Evolutionary conservation across 257 asterid species (phyloP).

Genomic region (Solanum rostratum): DNA sequence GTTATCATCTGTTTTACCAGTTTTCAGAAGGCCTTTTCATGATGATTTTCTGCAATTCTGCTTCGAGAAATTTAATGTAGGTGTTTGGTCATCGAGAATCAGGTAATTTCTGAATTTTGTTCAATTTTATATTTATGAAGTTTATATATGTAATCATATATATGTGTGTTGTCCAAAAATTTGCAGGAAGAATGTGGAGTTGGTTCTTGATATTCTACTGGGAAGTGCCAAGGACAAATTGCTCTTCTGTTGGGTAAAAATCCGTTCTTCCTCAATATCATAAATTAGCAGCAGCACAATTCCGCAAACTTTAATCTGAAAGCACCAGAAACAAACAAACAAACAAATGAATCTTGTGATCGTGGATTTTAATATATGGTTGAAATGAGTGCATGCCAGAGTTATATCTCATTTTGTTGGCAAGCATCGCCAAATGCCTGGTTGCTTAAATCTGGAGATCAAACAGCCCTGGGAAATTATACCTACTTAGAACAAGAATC

Average conservation of each 20-base stretch:
- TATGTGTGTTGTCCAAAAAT: conserved; percentile 6
- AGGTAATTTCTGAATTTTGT: conserved; percentile 38
- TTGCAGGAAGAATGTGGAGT: conserved; percentile 67
- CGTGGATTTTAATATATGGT: background rate
- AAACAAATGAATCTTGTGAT: background rate
- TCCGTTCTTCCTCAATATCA: background rate
- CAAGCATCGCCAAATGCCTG: background rate
- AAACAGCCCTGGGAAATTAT: background rate
- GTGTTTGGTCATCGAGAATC: conserved; percentile 77
- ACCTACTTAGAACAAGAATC: background rate
- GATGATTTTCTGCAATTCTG: conserved; percentile 76
- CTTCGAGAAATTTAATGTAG: conserved; percentile 64
- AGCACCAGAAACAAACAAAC: background rate
- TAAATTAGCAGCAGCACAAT: background rate
- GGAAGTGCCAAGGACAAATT: conserved; percentile 45
- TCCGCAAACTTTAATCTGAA: background rate
- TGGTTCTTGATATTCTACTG: conserved; percentile 52
- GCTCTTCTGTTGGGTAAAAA: conserved; percentile 69
- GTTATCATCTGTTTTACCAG: conserved; percentile 25
- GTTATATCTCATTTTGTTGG: background rate
- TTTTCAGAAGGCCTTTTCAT: conserved; percentile 76
- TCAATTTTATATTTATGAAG: background rate
- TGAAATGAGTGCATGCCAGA: background rate
- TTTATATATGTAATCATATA: background rate
- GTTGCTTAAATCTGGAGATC: background rate